Percentiles rank a stretch among this genome's conserved stretches.
phyloP scores from a whole-genome alignment of 1,284 basidiomycete genomes.

The Papiliotrema laurentii region DNA sequence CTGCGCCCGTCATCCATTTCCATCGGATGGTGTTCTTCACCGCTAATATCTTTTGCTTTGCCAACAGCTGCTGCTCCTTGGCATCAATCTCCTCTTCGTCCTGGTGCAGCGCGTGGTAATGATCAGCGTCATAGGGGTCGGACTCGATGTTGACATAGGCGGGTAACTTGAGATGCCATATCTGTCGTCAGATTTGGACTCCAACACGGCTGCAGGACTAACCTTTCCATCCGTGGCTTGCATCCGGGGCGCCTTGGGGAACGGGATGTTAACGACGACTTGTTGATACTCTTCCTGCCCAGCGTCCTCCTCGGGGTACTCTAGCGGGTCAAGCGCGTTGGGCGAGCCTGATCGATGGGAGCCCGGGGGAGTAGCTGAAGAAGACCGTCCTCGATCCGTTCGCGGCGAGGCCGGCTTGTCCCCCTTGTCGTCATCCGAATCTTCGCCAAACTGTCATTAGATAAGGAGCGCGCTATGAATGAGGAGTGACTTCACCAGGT shows the following conservation, averaged over 20 bases:
- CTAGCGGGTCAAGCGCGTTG: conserved; percentile 40
- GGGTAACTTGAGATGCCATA: conserved; percentile 43
- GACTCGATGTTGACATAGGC: conserved; percentile 41
- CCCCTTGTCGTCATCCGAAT: conserved; percentile 68
- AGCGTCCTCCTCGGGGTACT: conserved; percentile 41
- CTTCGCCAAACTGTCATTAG: conserved; percentile 63
- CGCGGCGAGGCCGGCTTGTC: conserved; percentile 62
- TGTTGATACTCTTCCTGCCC: conserved; percentile 22
- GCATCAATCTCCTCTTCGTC: conserved; percentile 23
- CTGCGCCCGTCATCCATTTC: conserved; percentile 40
- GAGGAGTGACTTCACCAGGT: conserved; percentile 20
- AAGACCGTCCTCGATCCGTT: conserved; percentile 20
- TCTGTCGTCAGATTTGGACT: conserved; percentile 14
- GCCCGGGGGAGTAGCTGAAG: conserved; percentile 48
- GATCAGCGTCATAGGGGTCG: conserved; percentile 40
- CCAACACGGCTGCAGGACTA: conserved; percentile 12
- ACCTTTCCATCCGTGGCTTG: conserved; percentile 43
- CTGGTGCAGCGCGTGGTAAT: conserved; percentile 34
- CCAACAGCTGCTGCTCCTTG: conserved; percentile 18
- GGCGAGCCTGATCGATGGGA: conserved; percentile 12
- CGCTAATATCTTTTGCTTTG: conserved; percentile 42
- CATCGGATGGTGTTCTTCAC: conserved; percentile 46
- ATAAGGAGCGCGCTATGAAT: background rate
- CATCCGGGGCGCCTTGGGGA: conserved; percentile 39
- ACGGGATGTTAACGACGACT: conserved; percentile 26